Base-by-base conservation (phyloP, 2,329 filamentous ascomycete species). In the Talaromyces piceae region DNA sequence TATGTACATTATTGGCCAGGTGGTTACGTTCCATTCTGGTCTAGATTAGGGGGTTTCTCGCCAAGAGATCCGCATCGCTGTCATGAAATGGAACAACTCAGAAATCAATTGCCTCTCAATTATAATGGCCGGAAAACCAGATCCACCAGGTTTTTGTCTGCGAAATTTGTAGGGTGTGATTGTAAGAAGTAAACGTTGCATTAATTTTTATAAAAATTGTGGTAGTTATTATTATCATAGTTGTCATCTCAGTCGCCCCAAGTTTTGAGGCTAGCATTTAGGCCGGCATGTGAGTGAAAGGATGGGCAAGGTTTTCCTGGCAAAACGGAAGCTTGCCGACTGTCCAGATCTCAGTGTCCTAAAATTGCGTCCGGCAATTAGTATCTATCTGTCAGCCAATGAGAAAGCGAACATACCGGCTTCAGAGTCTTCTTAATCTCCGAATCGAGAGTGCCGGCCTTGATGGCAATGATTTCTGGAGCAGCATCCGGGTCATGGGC, bases 401-500 rank as follows among this genome's bases (percentile, higher is more conserved):
- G 16, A 26, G 66, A 64, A 13, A 9, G 26, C 5, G 7, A 25
- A 44, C 45, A 3, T 41, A 52, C 51, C 50, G 83, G 83, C 77
- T 86, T 83, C 58, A 86, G 72, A 31, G 66, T 77, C 77, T 83
- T 81, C 80, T 85, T 85, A 61, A 84, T 76, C 65, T 84, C 81
- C 1, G 68, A 68, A 59, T 80, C 79, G 47, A 86, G 73, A 20
- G 81, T 82, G 53, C 83, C 83, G 28, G 76, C 83, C 78, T 86
- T 86, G 63, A 86, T 68, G 55, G 82, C 83, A 59, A 86, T 85
- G 69, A 86, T 85, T 57, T 78, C 76, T 30, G 82, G 82, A n/a
- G 82, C 81, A n/a, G 79, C 79, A 53, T 86, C 82, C 23, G 83
- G 83, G 68, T 86, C 83, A 67, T 86, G 83, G 54, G 82, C 83